Evolutionary conservation across 2,329 filamentous ascomycete species (phyloP).

Genomic region (Aspergillus texensis): DNA sequence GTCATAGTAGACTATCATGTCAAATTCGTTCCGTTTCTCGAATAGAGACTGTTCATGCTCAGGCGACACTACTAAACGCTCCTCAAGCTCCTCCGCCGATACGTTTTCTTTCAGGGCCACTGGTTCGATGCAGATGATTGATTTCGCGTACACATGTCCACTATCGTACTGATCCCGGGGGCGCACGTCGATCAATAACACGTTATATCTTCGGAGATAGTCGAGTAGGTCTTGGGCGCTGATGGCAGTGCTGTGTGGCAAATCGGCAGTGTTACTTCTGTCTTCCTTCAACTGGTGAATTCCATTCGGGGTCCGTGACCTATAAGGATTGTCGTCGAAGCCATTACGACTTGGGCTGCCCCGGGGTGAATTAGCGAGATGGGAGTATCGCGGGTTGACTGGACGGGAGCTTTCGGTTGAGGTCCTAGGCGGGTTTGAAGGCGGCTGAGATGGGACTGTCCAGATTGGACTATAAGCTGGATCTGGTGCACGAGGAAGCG

Average conservation of each 20-base stretch:
- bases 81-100: slow-evolving; percentile 64
- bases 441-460: slow-evolving; percentile 42
- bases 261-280: slow-evolving; percentile 50
- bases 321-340: slow-evolving; percentile 46
- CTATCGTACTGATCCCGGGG: slow-evolving; percentile 78
- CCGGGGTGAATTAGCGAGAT: slow-evolving; percentile 34
- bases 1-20: slow-evolving; percentile 91
- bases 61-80: slow-evolving; percentile 51
- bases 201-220: slow-evolving; percentile 65
- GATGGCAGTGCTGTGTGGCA: slow-evolving; percentile 63
- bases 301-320: slow-evolving; percentile 48
- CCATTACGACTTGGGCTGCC: slow-evolving; percentile 38
- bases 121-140: slow-evolving; percentile 88
- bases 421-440: slow-evolving; percentile 41
- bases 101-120: slow-evolving; percentile 70
- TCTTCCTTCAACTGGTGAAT: slow-evolving; percentile 39
- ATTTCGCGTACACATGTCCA: slow-evolving; percentile 83
- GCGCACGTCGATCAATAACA: slow-evolving; percentile 86
- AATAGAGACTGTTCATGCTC: slow-evolving; percentile 72
- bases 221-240: slow-evolving; percentile 70
- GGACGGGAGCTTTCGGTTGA: slow-evolving; percentile 46
- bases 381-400: slow-evolving; percentile 40
- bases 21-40: slow-evolving; percentile 71
- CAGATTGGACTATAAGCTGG: slow-evolving; percentile 53
- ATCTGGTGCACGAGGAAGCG: slow-evolving; percentile 50